Evolutionary conservation across 371 early-diverging fungal genomes (phyloP), one percentile per base, ranked within the genome.

Genomic region (Amoeboaphelidium protococcarum): DNA sequence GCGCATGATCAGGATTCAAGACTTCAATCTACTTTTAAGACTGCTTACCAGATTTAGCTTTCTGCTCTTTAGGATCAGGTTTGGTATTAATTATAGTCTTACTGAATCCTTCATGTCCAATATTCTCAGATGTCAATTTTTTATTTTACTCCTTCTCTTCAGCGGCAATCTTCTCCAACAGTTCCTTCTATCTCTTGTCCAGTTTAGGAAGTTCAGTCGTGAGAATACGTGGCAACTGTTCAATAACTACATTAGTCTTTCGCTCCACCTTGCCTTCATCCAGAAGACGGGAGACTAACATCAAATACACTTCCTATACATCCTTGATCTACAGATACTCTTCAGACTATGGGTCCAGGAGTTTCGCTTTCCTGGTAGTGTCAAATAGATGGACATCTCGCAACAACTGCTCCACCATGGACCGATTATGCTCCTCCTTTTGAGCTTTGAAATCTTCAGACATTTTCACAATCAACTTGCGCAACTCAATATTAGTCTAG

Each of bases 81-180:
- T n/a, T n/a, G 44, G 42, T 25, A 25, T 4, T 0, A 45, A 60
- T 54, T 60, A 76, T 76, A 16, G 80, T 80, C 47, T 74, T 74
- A 54, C 69, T 69, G 48, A 78, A 75, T 4, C 80, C 80, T 25
- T 70, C 74, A 19, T 72, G 67, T 22, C 68, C 65, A 50, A 87
- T 68, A 26, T 81, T 76, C 51, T 87, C 87, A 2, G 71, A 68
- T 1, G 82, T 77, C 26, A 86, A 44, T 50, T 81, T 82, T 54
- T 67, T 71, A 42, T 59, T 61, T 43, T 71, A 71, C 44, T 82
- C 78, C 42, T 56, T 65, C 46, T 72, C 61, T 42, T 76, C 45
- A 6, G 19, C 25, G 19, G 19, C 23, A 25, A 44, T 44, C 23
- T 44, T 26, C 25, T 44, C 25, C 13, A 22, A 22, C 2, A 44